A percentile compares a stretch with the other conserved stretches of the same genome.
These are phyloP conservation scores for Stagonosporopsis vannaccii DNA, from an alignment of 2,329 filamentous ascomycete species.

Conservation along the genomic window DNA sequence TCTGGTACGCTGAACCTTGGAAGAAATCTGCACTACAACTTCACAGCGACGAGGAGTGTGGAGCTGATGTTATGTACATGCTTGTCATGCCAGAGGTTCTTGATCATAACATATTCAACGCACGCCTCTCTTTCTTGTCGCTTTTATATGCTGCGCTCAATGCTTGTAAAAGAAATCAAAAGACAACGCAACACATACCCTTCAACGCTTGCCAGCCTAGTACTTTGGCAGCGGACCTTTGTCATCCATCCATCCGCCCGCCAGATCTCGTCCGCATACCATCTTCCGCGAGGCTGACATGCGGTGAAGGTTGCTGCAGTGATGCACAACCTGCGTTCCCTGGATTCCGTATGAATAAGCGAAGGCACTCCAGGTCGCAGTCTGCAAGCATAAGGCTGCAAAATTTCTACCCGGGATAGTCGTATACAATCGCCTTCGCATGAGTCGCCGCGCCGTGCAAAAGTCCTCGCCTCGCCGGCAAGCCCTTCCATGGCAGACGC, in stretches of 20 bases:
- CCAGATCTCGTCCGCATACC: background rate
- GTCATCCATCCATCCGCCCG: background rate
- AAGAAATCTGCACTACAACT: background rate
- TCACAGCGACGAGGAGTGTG: background rate
- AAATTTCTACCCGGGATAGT: background rate
- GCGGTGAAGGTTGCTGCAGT: slow-evolving; percentile 17
- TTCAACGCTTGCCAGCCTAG: background rate
- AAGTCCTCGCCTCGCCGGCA: slow-evolving; percentile 6
- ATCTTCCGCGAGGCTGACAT: background rate
- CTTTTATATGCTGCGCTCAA: too few relatives aligned
- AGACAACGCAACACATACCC: background rate
- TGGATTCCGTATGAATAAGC: background rate
- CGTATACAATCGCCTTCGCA: background rate
- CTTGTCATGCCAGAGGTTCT: background rate
- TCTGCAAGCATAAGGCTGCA: slow-evolving; percentile 1
- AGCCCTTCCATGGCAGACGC: background rate
- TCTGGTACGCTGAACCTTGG: background rate
- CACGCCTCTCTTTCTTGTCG: background rate
- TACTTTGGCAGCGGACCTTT: background rate
- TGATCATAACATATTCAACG: background rate
- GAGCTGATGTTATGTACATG: background rate
- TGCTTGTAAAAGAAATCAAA: too few relatives aligned
- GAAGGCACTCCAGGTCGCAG: background rate
- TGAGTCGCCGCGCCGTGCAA: background rate
- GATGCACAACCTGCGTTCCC: slow-evolving; percentile 8